phyloP scores from a whole-genome alignment of 2,329 filamentous ascomycete genomes.

The Chaetomiaceae sp. region DNA sequence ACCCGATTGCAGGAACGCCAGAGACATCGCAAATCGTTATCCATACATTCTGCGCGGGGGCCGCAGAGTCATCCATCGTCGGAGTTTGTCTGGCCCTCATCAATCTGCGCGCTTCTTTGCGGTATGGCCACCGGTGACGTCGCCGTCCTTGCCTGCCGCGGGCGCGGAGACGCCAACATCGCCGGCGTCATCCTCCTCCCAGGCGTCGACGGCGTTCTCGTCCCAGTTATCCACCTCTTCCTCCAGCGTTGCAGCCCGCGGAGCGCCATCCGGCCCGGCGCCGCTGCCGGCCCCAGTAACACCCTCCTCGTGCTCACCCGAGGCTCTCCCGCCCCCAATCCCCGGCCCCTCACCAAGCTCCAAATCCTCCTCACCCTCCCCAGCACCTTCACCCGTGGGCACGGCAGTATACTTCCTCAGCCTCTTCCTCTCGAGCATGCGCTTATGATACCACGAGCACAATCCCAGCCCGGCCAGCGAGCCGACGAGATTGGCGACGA shows the following conservation, averaged over 20 bases:
- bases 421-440: constrained; percentile 87
- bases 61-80: not conserved
- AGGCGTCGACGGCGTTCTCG: constrained; percentile 65
- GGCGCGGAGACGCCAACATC: constrained; percentile 26
- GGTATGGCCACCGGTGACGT: constrained; percentile 13
- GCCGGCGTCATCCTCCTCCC: constrained; percentile 49
- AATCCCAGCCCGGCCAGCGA: constrained; percentile 66
- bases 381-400: constrained; percentile 55
- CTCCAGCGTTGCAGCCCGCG: constrained; percentile 51
- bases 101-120: constrained; percentile 32
- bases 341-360: constrained; percentile 65
- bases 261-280: constrained; percentile 4
- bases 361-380: constrained; percentile 61
- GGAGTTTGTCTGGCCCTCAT: not conserved
- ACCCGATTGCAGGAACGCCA: constrained; percentile 18
- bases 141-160: constrained; percentile 16
- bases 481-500: constrained; percentile 81
- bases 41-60: constrained; percentile 11
- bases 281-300: constrained; percentile 38
- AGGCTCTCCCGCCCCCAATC: constrained; percentile 27
- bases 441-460: constrained; percentile 88
- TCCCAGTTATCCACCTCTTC: constrained; percentile 92
- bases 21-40: constrained; percentile 13
- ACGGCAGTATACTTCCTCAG: constrained; percentile 68
- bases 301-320: constrained; percentile 59